phyloP scores from a whole-genome alignment of 208 protist species.

The Tritrichomonas musculus region DNA sequence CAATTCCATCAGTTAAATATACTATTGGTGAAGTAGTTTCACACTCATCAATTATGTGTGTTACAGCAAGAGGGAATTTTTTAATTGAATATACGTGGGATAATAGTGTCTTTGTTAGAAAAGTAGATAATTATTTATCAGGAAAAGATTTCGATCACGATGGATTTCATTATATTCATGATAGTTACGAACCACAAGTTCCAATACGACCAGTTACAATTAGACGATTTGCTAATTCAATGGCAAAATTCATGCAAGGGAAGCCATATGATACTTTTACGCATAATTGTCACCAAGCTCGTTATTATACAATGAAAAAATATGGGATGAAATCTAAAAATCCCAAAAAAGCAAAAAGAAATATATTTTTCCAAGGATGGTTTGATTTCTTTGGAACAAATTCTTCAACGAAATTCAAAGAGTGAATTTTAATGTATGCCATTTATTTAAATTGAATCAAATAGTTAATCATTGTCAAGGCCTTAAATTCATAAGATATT shows the following conservation, averaged over 20 bases:
- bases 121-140: neutral
- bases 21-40: neutral
- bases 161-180: neutral
- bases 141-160: neutral
- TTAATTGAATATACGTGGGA: neutral
- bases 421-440: too few species aligned
- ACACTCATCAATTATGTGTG: neutral
- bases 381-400: constrained; percentile 7
- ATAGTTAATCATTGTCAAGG: too few species aligned
- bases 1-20: neutral
- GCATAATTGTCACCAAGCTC: neutral
- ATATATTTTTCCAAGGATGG: neutral
- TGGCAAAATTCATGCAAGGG: neutral
- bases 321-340: neutral
- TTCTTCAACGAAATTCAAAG: too few species aligned
- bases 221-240: neutral
- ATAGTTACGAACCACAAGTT: neutral
- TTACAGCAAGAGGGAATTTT: neutral
- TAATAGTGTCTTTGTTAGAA: neutral
- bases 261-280: neutral
- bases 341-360: neutral
- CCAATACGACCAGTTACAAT: neutral
- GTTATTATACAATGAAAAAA: neutral
- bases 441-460: too few species aligned
- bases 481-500: too few species aligned